Percentiles rank a stretch among this genome's conserved stretches.
Conservation (phyloP, 2,329 filamentous ascomycete genomes). For the Didymosphaeria variabile region DNA sequence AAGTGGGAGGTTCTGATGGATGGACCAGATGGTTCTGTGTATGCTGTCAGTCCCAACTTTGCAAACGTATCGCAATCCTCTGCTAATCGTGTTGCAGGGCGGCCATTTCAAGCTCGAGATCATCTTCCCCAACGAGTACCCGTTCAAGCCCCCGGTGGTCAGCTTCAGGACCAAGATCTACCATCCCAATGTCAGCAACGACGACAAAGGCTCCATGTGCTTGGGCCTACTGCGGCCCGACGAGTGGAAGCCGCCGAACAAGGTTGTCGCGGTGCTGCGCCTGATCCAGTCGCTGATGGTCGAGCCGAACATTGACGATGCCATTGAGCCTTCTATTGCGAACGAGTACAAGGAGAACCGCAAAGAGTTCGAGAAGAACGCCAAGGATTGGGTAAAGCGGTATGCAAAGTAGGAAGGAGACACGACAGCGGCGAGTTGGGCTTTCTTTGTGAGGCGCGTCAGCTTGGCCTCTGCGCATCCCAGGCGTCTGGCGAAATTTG, state of each 20-base stretch:
- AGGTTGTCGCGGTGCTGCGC: slow-evolving; percentile 77
- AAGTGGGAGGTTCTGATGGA: slow-evolving; percentile 74
- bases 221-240: slow-evolving; percentile 83
- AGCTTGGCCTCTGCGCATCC: slow-evolving; percentile 34
- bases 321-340: slow-evolving; percentile 85
- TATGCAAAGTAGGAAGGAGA: slow-evolving; percentile 65
- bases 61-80: slow-evolving; percentile 12
- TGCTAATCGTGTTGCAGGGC: slow-evolving; percentile 56
- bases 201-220: slow-evolving; percentile 85
- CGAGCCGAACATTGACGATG: slow-evolving; percentile 88
- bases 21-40: slow-evolving; percentile 71
- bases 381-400: slow-evolving; percentile 74
- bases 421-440: slow-evolving; percentile 1
- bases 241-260: slow-evolving; percentile 90
- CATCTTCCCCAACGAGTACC: slow-evolving; percentile 80
- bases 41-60: slow-evolving; percentile 62
- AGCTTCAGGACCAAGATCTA: slow-evolving; percentile 90
- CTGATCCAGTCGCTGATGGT: slow-evolving; percentile 77
- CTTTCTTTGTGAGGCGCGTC: slow-evolving; percentile 4
- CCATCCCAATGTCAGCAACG: slow-evolving; percentile 94
- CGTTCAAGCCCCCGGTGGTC: slow-evolving; percentile 85
- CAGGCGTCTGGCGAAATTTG: slow-evolving; percentile 44
- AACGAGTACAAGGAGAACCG: slow-evolving; percentile 80
- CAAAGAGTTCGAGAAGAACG: slow-evolving; percentile 76
- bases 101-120: slow-evolving; percentile 79